Percentiles rank a stretch among this genome's conserved stretches.
These are phyloP conservation scores for Boletus patriciae DNA, from an alignment of 768 basidiomycete genomes.

Conservation along the genomic window DNA sequence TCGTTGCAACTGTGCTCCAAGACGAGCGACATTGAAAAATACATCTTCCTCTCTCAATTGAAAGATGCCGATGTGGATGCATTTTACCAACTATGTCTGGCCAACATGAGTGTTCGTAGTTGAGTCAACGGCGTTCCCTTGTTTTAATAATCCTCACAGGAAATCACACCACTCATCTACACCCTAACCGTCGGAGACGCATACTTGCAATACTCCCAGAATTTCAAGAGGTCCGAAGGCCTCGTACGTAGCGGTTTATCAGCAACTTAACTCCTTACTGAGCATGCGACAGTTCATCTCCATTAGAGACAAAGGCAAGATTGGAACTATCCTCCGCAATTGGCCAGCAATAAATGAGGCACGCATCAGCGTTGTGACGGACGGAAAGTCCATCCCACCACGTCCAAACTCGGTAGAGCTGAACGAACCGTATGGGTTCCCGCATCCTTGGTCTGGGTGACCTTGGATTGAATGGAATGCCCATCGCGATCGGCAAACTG, in stretches of 20 bases:
- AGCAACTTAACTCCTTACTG: not conserved
- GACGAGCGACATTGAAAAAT: constrained; percentile 73
- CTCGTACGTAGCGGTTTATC: constrained; percentile 43
- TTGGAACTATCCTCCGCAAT: constrained; percentile 64
- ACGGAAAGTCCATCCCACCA: constrained; percentile 50
- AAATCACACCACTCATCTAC: constrained; percentile 78
- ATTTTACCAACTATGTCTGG: constrained; percentile 77
- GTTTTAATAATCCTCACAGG: constrained; percentile 31
- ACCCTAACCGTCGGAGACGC: constrained; percentile 94
- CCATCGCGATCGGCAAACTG: constrained; percentile 90
- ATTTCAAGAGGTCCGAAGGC: constrained; percentile 73
- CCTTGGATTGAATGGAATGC: constrained; percentile 82
- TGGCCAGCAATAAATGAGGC: constrained; percentile 75
- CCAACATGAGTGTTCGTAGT: constrained; percentile 49
- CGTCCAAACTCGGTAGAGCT: not conserved
- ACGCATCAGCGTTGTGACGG: constrained; percentile 91
- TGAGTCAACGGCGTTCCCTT: not conserved
- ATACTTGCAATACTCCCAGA: constrained; percentile 79
- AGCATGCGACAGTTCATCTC: constrained; percentile 61
- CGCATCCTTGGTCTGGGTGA: constrained; percentile 89
- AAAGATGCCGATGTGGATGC: constrained; percentile 69
- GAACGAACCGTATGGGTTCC: constrained; percentile 48
- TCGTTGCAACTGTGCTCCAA: constrained; percentile 75
- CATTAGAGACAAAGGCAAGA: constrained; percentile 79
- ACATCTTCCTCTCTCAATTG: constrained; percentile 78